A percentile compares a stretch with the other conserved stretches of the same genome.
phyloP scores from a whole-genome alignment of 805 yeast species.

The Ogataea polymorpha region DNA sequence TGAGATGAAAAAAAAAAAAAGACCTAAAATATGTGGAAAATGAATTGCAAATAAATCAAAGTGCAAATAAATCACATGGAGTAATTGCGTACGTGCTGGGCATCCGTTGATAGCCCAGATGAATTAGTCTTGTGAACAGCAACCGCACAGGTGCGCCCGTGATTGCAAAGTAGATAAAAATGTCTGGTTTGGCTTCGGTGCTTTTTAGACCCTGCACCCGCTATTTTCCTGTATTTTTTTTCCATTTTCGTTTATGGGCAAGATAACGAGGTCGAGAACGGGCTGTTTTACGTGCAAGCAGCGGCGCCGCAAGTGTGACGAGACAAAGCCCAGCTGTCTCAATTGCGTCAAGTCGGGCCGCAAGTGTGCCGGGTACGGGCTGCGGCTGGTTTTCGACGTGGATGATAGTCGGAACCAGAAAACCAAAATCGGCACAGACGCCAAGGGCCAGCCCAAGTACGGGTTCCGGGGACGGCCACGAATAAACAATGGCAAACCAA shows the following conservation, averaged over 20 bases:
- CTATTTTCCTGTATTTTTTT: not conserved
- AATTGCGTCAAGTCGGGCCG: slow-evolving; percentile 45
- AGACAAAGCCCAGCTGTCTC: slow-evolving; percentile 47
- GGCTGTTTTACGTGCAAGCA: slow-evolving; percentile 60
- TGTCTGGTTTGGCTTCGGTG: too few relatives aligned
- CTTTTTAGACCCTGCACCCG: too few relatives aligned
- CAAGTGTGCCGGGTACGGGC: slow-evolving; percentile 48
- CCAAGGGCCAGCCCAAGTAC: slow-evolving; percentile 36
- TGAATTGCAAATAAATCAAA: too few relatives aligned
- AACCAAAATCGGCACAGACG: slow-evolving; percentile 12
- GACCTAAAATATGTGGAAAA: too few relatives aligned
- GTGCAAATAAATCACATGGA: too few relatives aligned
- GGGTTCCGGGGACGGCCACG: slow-evolving; percentile 46
- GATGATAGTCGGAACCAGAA: slow-evolving; percentile 40
- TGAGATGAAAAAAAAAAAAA: not conserved
- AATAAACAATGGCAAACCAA: slow-evolving; percentile 28
- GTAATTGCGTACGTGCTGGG: too few relatives aligned
- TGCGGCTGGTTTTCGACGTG: slow-evolving; percentile 47
- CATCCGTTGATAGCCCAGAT: too few relatives aligned
- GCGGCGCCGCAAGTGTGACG: slow-evolving; percentile 56
- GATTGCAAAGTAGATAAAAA: too few relatives aligned
- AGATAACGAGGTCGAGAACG: slow-evolving; percentile 49
- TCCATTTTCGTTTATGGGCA: slow-evolving; percentile 21
- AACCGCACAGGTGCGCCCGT: too few relatives aligned
- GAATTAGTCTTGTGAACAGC: too few relatives aligned